Evolutionary conservation across 73 alveolate species (phyloP).

Genomic region (Paramecium sexaurelia): DNA sequence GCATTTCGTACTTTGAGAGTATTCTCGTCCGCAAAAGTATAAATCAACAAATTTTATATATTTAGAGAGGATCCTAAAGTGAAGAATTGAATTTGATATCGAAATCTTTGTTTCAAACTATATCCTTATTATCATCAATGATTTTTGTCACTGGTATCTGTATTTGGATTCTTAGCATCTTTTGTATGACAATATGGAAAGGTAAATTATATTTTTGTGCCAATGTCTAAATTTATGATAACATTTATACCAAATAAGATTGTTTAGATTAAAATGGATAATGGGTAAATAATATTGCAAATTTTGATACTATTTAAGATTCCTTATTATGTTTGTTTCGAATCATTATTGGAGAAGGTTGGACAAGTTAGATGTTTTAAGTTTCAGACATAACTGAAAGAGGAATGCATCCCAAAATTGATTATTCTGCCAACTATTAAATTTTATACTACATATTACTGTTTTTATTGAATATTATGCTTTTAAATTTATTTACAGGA

Average conservation of each 20-base stretch:
- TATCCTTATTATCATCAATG: constrained; percentile 25
- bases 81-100: constrained; percentile 28
- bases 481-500: constrained; percentile 71
- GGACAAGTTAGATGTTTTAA: constrained; percentile 60
- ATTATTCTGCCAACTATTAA: background rate
- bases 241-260: background rate
- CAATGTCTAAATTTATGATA: background rate
- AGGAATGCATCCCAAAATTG: constrained; percentile 27
- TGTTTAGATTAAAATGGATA: constrained; percentile 71
- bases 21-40: background rate
- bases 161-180: constrained; percentile 35
- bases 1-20: background rate
- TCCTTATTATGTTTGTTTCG: constrained; percentile 61
- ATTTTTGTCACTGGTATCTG: constrained; percentile 31
- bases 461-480: constrained; percentile 47
- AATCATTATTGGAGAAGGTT: constrained; percentile 71
- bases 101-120: background rate
- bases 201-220: constrained; percentile 27
- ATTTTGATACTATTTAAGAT: constrained; percentile 72
- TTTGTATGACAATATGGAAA: constrained; percentile 45
- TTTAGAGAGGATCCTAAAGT: constrained; percentile 39
- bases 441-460: constrained; percentile 44
- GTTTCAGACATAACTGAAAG: constrained; percentile 50
- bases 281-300: constrained; percentile 68
- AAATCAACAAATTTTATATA: background rate